Base-by-base conservation (phyloP, 2,329 filamentous ascomycete genomes). In the Teratosphaeria pseudoeucalypti region DNA sequence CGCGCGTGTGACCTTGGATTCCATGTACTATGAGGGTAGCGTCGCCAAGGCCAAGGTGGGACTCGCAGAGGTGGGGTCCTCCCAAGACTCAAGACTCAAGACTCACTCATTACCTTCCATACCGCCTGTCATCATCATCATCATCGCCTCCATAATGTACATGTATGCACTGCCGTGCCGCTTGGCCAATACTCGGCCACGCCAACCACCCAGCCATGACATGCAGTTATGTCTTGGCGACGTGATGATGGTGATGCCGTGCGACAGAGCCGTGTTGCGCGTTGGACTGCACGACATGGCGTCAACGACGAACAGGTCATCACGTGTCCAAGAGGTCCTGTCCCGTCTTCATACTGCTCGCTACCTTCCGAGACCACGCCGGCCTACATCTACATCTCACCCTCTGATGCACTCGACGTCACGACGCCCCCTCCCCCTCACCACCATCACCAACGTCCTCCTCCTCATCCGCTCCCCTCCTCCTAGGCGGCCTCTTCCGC, bases 401-500 rank as follows among this genome's bases (percentile, higher is more conserved):
- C 29, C 5, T 32, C 29, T 32, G 4, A 32, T 2, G 5, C 7
- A 5, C 29, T 6, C 5, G 29, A 32, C 29, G 32, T n/a, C 12
- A 54, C 23, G 27, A 2, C 34, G 23, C 53, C 7, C 23, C 53
- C 12, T 27, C 53, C 26, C 12, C 53, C n/a, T 37, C 34, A 32
- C 19, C 27, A 16, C 23, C 53, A 29, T 2, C 56, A 55, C 56
- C 60, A 14, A 54, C 60, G 7, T 12, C 47, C 27, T 57, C 54
- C 56, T 34, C 29, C 11, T 55, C 58, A 16, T 58, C 39, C 58
- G 32, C 49, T 19, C 19, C 16, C 52, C 53, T 63, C 55, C 34
- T 56, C 16, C 56, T 57, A 14, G 68, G 55, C n/a, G 66, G 63
- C 47, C 72, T 66, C 68, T 74, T 78, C 65, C 74, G 74, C 61